phyloP scores from a whole-genome alignment of 371 early-diverging fungal genomes.

The Synchytrium microbalum region DNA sequence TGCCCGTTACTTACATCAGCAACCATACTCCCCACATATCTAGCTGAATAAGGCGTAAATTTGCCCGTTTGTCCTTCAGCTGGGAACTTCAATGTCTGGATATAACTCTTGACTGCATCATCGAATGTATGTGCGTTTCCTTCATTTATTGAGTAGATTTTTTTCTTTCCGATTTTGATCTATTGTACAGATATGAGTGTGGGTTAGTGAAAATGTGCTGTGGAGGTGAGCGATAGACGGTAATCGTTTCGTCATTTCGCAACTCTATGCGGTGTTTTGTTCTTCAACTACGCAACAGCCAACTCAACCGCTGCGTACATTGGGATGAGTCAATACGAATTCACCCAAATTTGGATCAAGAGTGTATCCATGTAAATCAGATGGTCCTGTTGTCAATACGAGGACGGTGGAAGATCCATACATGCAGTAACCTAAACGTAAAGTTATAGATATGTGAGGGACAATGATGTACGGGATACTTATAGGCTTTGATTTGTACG shows the following conservation, averaged over 20 bases:
- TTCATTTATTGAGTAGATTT: constrained; percentile 97
- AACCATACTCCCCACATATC: constrained; percentile 98
- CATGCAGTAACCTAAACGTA: constrained; percentile 79
- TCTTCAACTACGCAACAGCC: too few species aligned
- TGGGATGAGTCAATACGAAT: constrained; percentile 92
- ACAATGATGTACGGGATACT: too few species aligned
- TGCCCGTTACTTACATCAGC: constrained; percentile 80
- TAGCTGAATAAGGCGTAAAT: constrained; percentile 82
- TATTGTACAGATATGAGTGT: constrained; percentile 4
- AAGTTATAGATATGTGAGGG: too few species aligned
- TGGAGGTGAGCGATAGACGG: too few species aligned
- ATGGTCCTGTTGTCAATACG: constrained; percentile 65
- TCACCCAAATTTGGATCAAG: constrained; percentile 94
- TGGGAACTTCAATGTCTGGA: constrained; percentile 75
- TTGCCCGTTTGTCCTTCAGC: constrained; percentile 58
- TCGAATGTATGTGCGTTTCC: constrained; percentile 93
- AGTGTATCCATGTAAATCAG: constrained; percentile 92
- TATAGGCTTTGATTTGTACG: too few species aligned
- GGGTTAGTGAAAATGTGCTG: constrained; percentile 1
- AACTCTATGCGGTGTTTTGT: too few species aligned
- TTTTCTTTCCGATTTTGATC: constrained; percentile 48
- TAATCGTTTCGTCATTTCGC: too few species aligned
- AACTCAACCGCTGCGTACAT: constrained; percentile 39
- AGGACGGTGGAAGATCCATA: constrained; percentile 75
- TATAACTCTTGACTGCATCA: constrained; percentile 78